phyloP scores from a whole-genome alignment of 2,329 filamentous ascomycete species.

The Aspergillus awamori region DNA sequence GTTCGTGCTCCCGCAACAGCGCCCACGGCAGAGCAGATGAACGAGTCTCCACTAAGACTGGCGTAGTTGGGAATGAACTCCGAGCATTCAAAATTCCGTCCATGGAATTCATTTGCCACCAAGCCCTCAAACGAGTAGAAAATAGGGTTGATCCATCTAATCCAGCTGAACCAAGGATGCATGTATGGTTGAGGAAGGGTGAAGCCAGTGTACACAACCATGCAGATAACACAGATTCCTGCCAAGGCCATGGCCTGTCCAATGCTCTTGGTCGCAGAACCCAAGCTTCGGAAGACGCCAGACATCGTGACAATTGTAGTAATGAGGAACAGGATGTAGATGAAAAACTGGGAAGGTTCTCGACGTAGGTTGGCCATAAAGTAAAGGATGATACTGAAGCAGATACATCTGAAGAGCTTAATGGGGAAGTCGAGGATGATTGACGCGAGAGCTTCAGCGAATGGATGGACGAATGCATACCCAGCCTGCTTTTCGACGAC shows the following conservation, averaged over 20 bases:
- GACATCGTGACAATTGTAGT: slow-evolving; percentile 73
- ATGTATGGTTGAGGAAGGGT: slow-evolving; percentile 56
- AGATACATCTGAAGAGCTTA: slow-evolving; percentile 69
- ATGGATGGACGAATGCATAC: slow-evolving; percentile 26
- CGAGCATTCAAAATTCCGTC: slow-evolving; percentile 60
- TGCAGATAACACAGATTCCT: slow-evolving; percentile 45
- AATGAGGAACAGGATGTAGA: slow-evolving; percentile 77
- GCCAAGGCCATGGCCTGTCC: slow-evolving; percentile 57
- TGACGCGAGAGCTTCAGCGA: slow-evolving; percentile 10
- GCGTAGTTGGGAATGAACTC: slow-evolving; percentile 44
- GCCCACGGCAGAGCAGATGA: slow-evolving; percentile 61
- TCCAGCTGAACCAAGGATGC: slow-evolving; percentile 77
- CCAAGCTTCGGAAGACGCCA: slow-evolving; percentile 79
- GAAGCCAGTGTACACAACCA: slow-evolving; percentile 52
- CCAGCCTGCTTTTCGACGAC: slow-evolving; percentile 25
- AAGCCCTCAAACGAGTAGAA: slow-evolving; percentile 79
- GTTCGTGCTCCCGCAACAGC: slow-evolving; percentile 54
- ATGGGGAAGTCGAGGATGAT: slow-evolving; percentile 60
- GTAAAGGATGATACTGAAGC: slow-evolving; percentile 78
- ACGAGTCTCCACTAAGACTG: slow-evolving; percentile 41
- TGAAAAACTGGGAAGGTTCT: slow-evolving; percentile 76
- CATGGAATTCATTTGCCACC: slow-evolving; percentile 79
- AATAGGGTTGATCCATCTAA: slow-evolving; percentile 76
- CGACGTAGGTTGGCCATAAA: slow-evolving; percentile 81
- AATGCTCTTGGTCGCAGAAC: slow-evolving; percentile 67